Conservation (phyloP, 2,329 filamentous ascomycete genomes). For the Coniochaeta sp. region DNA sequence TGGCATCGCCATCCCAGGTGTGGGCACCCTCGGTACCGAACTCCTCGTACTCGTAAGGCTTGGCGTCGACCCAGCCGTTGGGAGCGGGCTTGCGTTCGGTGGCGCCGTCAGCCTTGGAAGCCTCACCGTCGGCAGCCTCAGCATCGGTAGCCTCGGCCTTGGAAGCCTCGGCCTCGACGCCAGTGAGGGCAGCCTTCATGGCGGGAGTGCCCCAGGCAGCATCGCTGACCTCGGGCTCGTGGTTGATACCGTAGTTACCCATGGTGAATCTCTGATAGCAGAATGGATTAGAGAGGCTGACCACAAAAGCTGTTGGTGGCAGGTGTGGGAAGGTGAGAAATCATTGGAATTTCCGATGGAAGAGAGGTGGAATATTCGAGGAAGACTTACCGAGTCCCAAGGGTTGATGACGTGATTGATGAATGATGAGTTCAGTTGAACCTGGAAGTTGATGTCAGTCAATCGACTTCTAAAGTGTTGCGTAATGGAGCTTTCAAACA, state of each 20-base stretch:
- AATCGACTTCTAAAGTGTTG: too few relatives aligned
- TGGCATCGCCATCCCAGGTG: constrained; percentile 48
- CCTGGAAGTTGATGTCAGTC: too few relatives aligned
- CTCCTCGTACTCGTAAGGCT: constrained; percentile 41
- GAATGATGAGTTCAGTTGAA: too few relatives aligned
- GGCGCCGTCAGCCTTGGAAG: neutral
- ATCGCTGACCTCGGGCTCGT: neutral
- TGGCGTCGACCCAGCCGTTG: constrained; percentile 38
- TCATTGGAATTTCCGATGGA: too few relatives aligned
- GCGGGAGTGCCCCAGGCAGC: constrained; percentile 11
- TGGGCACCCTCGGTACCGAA: constrained; percentile 15
- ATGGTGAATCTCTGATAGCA: neutral
- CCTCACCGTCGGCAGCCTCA: constrained; percentile 2
- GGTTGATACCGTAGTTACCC: neutral
- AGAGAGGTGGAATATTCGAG: too few relatives aligned
- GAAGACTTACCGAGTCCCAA: too few relatives aligned
- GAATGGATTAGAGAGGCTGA: too few relatives aligned
- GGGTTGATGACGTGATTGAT: too few relatives aligned
- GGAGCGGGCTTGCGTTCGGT: constrained; percentile 15
- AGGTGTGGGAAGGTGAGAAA: too few relatives aligned
- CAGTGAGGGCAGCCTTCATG: constrained; percentile 23
- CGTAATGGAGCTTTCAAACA: too few relatives aligned
- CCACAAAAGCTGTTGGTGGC: too few relatives aligned
- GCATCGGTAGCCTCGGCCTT: neutral
- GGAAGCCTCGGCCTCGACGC: constrained; percentile 6